phyloP scores from a whole-genome alignment of 1,284 basidiomycete genomes.

The Vanrija pseudolonga region DNA sequence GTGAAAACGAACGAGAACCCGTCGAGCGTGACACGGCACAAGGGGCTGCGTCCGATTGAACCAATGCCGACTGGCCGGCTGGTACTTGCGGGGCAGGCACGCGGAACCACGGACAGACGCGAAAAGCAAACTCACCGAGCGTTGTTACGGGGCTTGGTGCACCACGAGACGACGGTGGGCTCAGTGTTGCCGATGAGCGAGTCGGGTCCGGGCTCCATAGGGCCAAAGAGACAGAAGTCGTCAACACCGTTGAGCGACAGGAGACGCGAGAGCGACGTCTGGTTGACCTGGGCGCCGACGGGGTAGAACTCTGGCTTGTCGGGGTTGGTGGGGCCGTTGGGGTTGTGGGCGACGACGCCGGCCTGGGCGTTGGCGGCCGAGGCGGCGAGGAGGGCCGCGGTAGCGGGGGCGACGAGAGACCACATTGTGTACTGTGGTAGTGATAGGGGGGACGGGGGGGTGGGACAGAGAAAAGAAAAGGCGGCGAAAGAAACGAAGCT shows the following conservation, averaged over 20 bases:
- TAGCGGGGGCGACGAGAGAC: too few relatives aligned
- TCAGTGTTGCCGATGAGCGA: slow-evolving; percentile 40
- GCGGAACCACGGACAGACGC: too few relatives aligned
- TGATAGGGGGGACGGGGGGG: too few relatives aligned
- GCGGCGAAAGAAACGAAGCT: too few relatives aligned
- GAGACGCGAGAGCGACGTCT: slow-evolving; percentile 38
- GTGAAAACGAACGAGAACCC: too few relatives aligned
- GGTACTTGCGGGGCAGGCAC: too few relatives aligned
- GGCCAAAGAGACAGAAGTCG: slow-evolving; percentile 46
- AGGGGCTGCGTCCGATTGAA: neutral
- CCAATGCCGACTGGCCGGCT: too few relatives aligned
- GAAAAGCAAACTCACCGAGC: slow-evolving; percentile 4
- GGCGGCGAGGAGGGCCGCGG: slow-evolving; percentile 10
- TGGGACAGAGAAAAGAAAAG: too few relatives aligned
- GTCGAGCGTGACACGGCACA: too few relatives aligned
- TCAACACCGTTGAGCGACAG: slow-evolving; percentile 42
- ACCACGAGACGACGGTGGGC: slow-evolving; percentile 38
- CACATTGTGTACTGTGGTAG: too few relatives aligned
- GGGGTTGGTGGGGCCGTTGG: slow-evolving; percentile 48
- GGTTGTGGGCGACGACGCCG: slow-evolving; percentile 33
- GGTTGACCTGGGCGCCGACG: slow-evolving; percentile 38
- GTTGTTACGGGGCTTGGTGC: slow-evolving; percentile 35
- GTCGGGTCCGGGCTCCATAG: slow-evolving; percentile 29
- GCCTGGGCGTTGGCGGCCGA: slow-evolving; percentile 12
- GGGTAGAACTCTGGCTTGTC: slow-evolving; percentile 25